Evolutionary conservation across 2,329 filamentous ascomycete genomes (phyloP), one percentile per base, ranked within the genome.

Genomic region (Neocatenulostroma microsporum): DNA sequence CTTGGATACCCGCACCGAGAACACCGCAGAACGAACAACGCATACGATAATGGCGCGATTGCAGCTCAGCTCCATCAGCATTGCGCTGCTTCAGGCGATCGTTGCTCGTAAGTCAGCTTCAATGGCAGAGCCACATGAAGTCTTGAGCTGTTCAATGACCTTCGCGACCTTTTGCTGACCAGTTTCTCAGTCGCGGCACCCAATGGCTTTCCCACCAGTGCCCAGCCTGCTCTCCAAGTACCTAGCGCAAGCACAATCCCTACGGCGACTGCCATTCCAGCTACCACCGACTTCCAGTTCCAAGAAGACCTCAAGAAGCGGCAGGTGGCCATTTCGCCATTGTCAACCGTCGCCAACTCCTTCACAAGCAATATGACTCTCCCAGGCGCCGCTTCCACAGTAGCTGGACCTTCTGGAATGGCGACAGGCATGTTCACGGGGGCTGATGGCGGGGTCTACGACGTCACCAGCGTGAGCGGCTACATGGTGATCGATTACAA

Each of bases 401-500:
- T 12, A 9, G 10, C 29, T 9, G 23, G 23, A 24, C 14, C 30
- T 32, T 11, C 7, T 10, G 19, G 13, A 3, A 31, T 37, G 11
- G 35, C 28, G 15, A 32, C 29, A 11, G 45, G 45, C 37, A 30
- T 26, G 21, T 49, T 47, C 39, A 45, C 42, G 18, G 43, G 31
- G 14, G 21, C 25, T 17, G 40, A 39, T 32, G 46, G 44, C 27
- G 42, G 40, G 14, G 23, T 36, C 18, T 49, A 49, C 33, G 32
- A 24, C 6, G 42, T 47, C 17, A 49, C 44, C 3, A 41, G 37
- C 25, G n/a, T 34, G 14, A 43, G 39, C 23, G 36, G 36, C 12
- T 29, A 36, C 27, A 31, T 37, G 4, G 20, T 40, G 10, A 37
- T 49, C 20, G 48, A 46, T 31, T 45, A 43, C 31, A 47, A 50